phyloP scores from a whole-genome alignment of 2,329 filamentous ascomycete species.

The Alternaria dauci region DNA sequence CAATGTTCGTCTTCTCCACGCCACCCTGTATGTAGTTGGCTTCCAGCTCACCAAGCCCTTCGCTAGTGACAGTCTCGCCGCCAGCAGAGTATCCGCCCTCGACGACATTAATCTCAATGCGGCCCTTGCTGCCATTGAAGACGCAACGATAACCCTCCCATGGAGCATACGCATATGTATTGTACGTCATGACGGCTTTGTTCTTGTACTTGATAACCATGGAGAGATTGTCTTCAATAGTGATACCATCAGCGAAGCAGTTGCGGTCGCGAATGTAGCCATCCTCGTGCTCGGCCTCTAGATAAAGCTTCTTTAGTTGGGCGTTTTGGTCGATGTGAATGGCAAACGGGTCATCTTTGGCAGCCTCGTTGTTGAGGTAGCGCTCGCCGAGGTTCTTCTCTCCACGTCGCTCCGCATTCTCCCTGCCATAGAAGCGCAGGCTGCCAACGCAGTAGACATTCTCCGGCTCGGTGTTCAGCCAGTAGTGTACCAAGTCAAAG shows the following conservation, averaged over 20 bases:
- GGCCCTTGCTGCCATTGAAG: conserved; percentile 67
- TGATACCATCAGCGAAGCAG: conserved; percentile 70
- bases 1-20: conserved; percentile 32
- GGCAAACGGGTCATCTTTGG: conserved; percentile 66
- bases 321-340: conserved; percentile 62
- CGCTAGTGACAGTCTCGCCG: conserved; percentile 48
- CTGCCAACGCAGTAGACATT: conserved; percentile 67
- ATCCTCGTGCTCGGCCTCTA: conserved; percentile 70
- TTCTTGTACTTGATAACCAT: conserved; percentile 66
- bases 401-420: conserved; percentile 67
- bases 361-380: conserved; percentile 60
- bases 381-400: conserved; percentile 61
- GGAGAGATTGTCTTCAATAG: conserved; percentile 71
- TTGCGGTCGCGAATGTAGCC: conserved; percentile 69
- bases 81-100: conserved; percentile 68
- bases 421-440: conserved; percentile 68
- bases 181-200: conserved; percentile 67
- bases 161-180: conserved; percentile 67
- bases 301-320: conserved; percentile 66
- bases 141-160: conserved; percentile 68
- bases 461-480: conserved; percentile 64
- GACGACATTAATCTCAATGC: conserved; percentile 68
- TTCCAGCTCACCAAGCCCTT: conserved; percentile 9
- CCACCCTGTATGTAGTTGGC: conserved; percentile 9
- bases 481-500: conserved; percentile 71